phyloP scores from a whole-genome alignment of 1,139 yeast species.

The Kodamaea sp. region DNA sequence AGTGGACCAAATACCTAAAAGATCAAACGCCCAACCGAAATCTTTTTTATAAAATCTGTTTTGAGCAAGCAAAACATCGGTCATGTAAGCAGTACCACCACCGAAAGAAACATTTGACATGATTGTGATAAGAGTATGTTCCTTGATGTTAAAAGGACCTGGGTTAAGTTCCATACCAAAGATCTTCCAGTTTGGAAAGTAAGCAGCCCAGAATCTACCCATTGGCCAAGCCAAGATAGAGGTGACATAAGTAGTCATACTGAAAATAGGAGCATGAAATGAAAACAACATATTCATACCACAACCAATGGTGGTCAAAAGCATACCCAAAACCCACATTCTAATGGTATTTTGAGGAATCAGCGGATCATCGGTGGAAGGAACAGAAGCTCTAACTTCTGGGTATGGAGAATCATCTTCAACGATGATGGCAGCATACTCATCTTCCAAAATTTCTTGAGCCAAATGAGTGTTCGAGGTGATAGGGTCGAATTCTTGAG shows the following conservation, averaged over 20 bases:
- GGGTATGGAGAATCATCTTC: constrained; percentile 63
- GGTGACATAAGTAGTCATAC: constrained; percentile 53
- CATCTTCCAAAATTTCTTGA: constrained; percentile 28
- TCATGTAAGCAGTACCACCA: constrained; percentile 58
- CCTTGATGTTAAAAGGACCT: constrained; percentile 62
- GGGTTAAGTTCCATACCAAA: constrained; percentile 52
- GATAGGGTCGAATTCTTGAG: constrained; percentile 37
- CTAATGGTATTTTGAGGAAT: constrained; percentile 60
- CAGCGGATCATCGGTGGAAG: constrained; percentile 53
- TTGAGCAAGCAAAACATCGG: constrained; percentile 57
- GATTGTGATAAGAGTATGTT: constrained; percentile 61
- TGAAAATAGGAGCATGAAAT: constrained; percentile 54
- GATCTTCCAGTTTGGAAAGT: constrained; percentile 46
- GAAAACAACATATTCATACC: constrained; percentile 60
- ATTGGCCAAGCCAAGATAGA: constrained; percentile 62
- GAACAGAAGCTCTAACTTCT: constrained; percentile 69
- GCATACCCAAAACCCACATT: constrained; percentile 52
- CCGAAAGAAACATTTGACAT: constrained; percentile 59
- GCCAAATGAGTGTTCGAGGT: constrained; percentile 20
- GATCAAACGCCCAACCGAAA: constrained; percentile 48
- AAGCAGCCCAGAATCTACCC: constrained; percentile 49
- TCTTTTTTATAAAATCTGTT: constrained; percentile 47
- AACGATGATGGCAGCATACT: constrained; percentile 40
- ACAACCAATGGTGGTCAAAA: constrained; percentile 57
- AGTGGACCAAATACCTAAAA: constrained; percentile 51